Percentiles rank a stretch among this genome's conserved stretches.
phyloP scores from a whole-genome alignment of 2,329 filamentous ascomycete genomes.

The Arthrobotrys iridis region DNA sequence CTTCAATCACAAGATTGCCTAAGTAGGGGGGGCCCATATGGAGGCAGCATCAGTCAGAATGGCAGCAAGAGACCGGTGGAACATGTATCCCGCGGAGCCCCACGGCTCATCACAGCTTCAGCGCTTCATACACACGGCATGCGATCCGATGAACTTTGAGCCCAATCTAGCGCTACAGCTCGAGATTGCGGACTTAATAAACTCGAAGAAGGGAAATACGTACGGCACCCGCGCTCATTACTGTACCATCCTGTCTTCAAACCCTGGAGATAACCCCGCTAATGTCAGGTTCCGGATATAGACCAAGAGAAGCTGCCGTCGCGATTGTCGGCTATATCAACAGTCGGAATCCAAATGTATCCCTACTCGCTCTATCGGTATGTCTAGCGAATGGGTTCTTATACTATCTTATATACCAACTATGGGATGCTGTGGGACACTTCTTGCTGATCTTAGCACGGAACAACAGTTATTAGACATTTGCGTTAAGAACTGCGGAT shows the following conservation, averaged over 20 bases:
- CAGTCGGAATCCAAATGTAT: conserved; percentile 94
- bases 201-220: conserved; percentile 94
- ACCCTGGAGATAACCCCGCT: conserved; percentile 41
- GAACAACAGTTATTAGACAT: conserved; percentile 81
- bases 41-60: conserved; percentile 96
- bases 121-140: conserved; percentile 80
- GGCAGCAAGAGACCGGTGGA: conserved; percentile 93
- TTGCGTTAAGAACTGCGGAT: conserved; percentile 99
- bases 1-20: neutral
- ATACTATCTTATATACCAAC: neutral
- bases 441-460: conserved; percentile 37
- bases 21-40: conserved; percentile 66
- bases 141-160: conserved; percentile 97
- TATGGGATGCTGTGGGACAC: conserved; percentile 2
- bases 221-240: conserved; percentile 61
- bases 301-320: conserved; percentile 89
- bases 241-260: neutral
- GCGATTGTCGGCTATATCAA: conserved; percentile 95
- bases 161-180: conserved; percentile 95
- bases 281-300: conserved; percentile 58
- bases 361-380: conserved; percentile 82
- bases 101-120: conserved; percentile 82
- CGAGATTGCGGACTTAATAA: conserved; percentile 95
- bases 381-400: conserved; percentile 56
- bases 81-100: conserved; percentile 76